phyloP scores from a whole-genome alignment of 805 yeast genomes.

The Ogataea ganodermae region DNA sequence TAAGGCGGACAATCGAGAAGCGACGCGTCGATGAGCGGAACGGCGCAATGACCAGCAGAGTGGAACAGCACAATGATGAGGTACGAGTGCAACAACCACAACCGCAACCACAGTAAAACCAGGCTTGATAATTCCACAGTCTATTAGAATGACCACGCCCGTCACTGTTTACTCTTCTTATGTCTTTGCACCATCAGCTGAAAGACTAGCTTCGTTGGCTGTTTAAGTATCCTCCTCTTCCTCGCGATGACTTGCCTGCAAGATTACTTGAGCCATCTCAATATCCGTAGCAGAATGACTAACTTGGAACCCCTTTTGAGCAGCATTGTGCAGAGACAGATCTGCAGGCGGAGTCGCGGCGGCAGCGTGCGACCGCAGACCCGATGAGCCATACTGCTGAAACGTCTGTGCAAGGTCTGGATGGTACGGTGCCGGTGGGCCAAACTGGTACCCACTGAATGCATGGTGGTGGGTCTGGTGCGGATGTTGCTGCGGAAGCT shows the following conservation, averaged over 20 bases:
- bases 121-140: too few relatives aligned
- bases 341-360: slow-evolving; percentile 47
- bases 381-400: slow-evolving; percentile 9
- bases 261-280: slow-evolving; percentile 17
- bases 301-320: neutral
- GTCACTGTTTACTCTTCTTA: too few relatives aligned
- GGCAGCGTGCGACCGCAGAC: slow-evolving; percentile 45
- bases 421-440: slow-evolving; percentile 17
- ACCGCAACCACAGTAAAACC: too few relatives aligned
- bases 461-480: slow-evolving; percentile 17
- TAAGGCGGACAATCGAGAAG: too few relatives aligned
- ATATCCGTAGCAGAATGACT: slow-evolving; percentile 10
- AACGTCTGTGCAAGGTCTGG: slow-evolving; percentile 11
- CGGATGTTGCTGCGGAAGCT: slow-evolving; percentile 20
- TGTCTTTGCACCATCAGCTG: too few relatives aligned
- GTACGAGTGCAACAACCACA: too few relatives aligned
- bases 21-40: too few relatives aligned
- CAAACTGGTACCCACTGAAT: slow-evolving; percentile 13
- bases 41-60: too few relatives aligned
- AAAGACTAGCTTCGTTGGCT: neutral
- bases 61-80: neutral
- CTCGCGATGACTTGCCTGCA: slow-evolving; percentile 8
- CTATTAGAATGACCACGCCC: too few relatives aligned
- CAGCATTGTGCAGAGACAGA: neutral
- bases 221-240: neutral